Conservation (phyloP, 805 yeast genomes). For the Candida namnaoensis region DNA sequence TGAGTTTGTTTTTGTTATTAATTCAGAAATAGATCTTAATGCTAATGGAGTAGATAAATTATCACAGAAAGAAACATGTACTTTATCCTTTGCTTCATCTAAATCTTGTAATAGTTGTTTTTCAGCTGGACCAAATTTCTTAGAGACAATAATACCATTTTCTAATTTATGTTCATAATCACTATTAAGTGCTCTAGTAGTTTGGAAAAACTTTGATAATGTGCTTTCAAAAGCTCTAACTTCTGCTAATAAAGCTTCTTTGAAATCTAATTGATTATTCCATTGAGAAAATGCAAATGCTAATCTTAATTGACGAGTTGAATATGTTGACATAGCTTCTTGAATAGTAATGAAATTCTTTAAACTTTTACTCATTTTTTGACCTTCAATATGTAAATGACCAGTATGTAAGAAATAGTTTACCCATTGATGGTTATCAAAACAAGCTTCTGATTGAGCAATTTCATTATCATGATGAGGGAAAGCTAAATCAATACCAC, state of each 20-base stretch:
- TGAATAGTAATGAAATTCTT: slow-evolving; percentile 93
- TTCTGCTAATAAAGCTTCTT: slow-evolving; percentile 68
- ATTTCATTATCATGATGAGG: slow-evolving; percentile 99
- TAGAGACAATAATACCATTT: slow-evolving; percentile 45
- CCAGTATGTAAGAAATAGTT: slow-evolving; percentile 96
- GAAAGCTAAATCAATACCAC: slow-evolving; percentile 95
- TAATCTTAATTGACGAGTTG: slow-evolving; percentile 79
- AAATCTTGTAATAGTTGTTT: slow-evolving; percentile 45
- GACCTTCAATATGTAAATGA: slow-evolving; percentile 96
- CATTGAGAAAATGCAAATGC: slow-evolving; percentile 89
- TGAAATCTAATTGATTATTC: slow-evolving; percentile 90
- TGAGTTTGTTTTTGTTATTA: slow-evolving; percentile 63
- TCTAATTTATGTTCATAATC: slow-evolving; percentile 50
- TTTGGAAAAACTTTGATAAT: slow-evolving; percentile 76
- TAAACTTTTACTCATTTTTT: slow-evolving; percentile 92
- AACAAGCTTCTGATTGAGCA: slow-evolving; percentile 95
- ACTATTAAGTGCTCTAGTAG: slow-evolving; percentile 69
- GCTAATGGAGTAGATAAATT: slow-evolving; percentile 77
- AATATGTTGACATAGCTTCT: slow-evolving; percentile 68
- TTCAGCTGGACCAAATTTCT: slow-evolving; percentile 51
- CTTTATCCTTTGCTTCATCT: slow-evolving; percentile 41
- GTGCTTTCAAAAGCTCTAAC: slow-evolving; percentile 70
- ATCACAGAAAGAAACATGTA: slow-evolving; percentile 80
- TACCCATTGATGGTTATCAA: slow-evolving; percentile 88
- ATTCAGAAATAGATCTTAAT: slow-evolving; percentile 52